A percentile compares a stretch with the other conserved stretches of the same genome.
Conservation (phyloP, 2,329 filamentous ascomycete genomes). For the Massarina eburnea region DNA sequence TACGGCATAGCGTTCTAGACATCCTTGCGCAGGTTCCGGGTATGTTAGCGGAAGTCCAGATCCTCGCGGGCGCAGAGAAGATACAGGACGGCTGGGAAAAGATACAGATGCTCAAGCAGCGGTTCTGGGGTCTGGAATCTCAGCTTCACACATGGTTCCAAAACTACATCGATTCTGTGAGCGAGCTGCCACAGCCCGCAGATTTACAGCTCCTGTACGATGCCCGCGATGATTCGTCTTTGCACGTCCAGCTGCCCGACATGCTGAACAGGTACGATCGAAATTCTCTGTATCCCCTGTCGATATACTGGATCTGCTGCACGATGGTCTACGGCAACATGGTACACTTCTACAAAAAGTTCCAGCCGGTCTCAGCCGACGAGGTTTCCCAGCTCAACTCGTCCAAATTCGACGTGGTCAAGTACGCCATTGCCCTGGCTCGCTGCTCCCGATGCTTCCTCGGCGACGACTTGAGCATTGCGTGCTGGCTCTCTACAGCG, state of each 20-base stretch:
- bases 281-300: slow-evolving; percentile 7
- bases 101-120: not conserved
- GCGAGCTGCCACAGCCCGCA: not conserved
- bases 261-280: slow-evolving; percentile 5
- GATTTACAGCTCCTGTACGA: not conserved
- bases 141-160: slow-evolving; percentile 9
- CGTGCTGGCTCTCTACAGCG: not conserved
- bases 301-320: slow-evolving; percentile 14
- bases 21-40: slow-evolving; percentile 6
- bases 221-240: not conserved
- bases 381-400: not conserved
- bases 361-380: not conserved
- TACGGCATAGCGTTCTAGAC: slow-evolving; percentile 11
- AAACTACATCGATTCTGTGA: slow-evolving; percentile 1
- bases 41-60: slow-evolving; percentile 12
- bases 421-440: slow-evolving; percentile 9
- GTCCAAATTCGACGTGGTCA: slow-evolving; percentile 1
- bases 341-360: not conserved
- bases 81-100: not conserved
- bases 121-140: slow-evolving; percentile 7
- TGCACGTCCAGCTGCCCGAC: slow-evolving; percentile 7
- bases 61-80: not conserved
- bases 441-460: slow-evolving; percentile 8
- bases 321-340: slow-evolving; percentile 8
- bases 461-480: not conserved